A percentile compares a stretch with the other conserved stretches of the same genome.
These are phyloP conservation scores for Tricholomella constricta DNA, from an alignment of 768 basidiomycete species.

Conservation along the genomic window DNA sequence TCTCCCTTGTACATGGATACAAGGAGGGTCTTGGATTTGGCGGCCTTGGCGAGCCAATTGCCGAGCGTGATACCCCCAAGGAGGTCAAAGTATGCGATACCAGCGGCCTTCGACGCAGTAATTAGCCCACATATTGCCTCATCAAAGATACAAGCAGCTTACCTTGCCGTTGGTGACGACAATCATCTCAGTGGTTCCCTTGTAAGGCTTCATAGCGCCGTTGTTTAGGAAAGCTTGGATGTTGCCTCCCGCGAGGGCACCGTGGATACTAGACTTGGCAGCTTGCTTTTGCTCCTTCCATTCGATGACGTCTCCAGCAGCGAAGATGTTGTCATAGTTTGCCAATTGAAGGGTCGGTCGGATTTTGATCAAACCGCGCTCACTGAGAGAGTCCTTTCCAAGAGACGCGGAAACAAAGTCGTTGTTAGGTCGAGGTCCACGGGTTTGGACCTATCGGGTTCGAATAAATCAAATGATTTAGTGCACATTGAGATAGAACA, in stretches of 20 bases:
- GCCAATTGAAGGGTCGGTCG: slow-evolving; percentile 58
- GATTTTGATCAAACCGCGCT: slow-evolving; percentile 49
- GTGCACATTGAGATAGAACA: slow-evolving; percentile 17
- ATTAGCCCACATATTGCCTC: slow-evolving; percentile 4
- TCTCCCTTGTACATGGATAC: slow-evolving; percentile 18
- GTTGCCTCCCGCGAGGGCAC: slow-evolving; percentile 48
- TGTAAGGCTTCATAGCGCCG: slow-evolving; percentile 40
- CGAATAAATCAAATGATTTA: not conserved
- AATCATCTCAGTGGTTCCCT: slow-evolving; percentile 55
- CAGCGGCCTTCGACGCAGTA: slow-evolving; percentile 35
- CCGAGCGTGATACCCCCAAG: slow-evolving; percentile 52
- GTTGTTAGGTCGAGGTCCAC: slow-evolving; percentile 53
- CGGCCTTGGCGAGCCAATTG: slow-evolving; percentile 39
- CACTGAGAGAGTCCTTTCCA: slow-evolving; percentile 37
- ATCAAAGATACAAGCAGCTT: slow-evolving; percentile 4
- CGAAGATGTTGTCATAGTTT: slow-evolving; percentile 58
- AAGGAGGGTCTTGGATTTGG: slow-evolving; percentile 41
- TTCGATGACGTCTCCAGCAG: slow-evolving; percentile 66
- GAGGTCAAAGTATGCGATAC: slow-evolving; percentile 42
- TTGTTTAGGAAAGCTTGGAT: slow-evolving; percentile 44
- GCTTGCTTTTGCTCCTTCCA: slow-evolving; percentile 66
- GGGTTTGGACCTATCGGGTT: slow-evolving; percentile 35
- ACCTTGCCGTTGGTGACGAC: slow-evolving; percentile 63
- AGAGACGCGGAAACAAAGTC: slow-evolving; percentile 47
- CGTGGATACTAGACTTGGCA: slow-evolving; percentile 49